Evolutionary conservation across 192 early-diverging fungal genomes (phyloP), one percentile per base, ranked within the genome.

Genomic region (Powellomyces hirtus): DNA sequence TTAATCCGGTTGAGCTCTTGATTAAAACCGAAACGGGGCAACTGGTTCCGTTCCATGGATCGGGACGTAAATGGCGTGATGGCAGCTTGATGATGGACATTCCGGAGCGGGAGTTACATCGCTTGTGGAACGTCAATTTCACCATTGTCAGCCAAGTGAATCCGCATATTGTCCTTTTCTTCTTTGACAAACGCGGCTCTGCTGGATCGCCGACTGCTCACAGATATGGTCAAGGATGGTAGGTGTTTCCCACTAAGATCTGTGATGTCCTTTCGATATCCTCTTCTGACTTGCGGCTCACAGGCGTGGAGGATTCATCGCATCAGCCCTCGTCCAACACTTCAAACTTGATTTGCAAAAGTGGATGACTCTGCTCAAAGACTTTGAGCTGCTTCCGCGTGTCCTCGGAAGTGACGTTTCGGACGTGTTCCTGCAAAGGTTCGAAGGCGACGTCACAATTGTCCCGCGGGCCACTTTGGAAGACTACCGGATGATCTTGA

Each of bases 381-480:
- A 95, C 58, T 65, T 94, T 16, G 80, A 89, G 57, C 74, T 98
- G 20, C 72, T 95, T 36, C 96, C 96, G 2, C 79, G 78, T 35
- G 56, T 92, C 37, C 78, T 91, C 62, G 81, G 83, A 49, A 90
- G 89, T 51, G 91, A 95, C 75, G 86, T 92, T 82, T 89, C 89
- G 29, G 84, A 81, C 55, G 75, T 98, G 3, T 95, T 89, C 85
- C 76, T 94, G 61, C 96, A 98, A 72, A 88, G 86, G 66, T 95
- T 96, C 79, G 90, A 94, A 57, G 96, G 94, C n/a, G 83, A 86
- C 58, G 83, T 93, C 20, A 98, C 93, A 0, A 90, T 98, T 44
- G 70, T 93, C 24, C 62, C 71, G n/a, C 68, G 81, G 71, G 89
- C 89, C 35, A 77, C 74, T 16, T 6, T 91, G 4, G 64, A 66